phyloP scores from a whole-genome alignment of 768 basidiomycete genomes.

The Auricularia sp. region DNA sequence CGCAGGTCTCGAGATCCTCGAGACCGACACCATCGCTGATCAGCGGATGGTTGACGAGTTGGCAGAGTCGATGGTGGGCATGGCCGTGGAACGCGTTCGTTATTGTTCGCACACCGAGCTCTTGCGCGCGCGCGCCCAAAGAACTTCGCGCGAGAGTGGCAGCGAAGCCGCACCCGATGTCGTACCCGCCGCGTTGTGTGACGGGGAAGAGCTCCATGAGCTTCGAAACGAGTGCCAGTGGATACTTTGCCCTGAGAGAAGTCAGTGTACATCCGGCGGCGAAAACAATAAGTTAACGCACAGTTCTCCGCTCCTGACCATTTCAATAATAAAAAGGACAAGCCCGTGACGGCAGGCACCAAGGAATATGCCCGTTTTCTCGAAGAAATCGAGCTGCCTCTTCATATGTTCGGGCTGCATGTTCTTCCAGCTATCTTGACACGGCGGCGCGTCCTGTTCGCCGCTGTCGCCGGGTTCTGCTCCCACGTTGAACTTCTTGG shows the following conservation, averaged over 20 bases:
- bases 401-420: neutral
- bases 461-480: neutral
- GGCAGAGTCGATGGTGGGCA: conserved; percentile 20
- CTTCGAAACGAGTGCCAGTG: conserved; percentile 9
- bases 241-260: conserved; percentile 15
- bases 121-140: conserved; percentile 2
- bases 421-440: neutral
- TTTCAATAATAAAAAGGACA: neutral
- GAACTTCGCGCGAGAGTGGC: conserved; percentile 10
- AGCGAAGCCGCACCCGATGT: conserved; percentile 16
- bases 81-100: conserved; percentile 27
- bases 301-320: conserved; percentile 1
- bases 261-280: no score
- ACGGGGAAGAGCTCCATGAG: conserved; percentile 7
- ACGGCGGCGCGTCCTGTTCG: neutral
- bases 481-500: neutral
- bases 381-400: neutral
- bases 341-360: neutral
- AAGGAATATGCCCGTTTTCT: neutral
- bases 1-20: conserved; percentile 15
- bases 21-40: conserved; percentile 12
- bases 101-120: neutral
- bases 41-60: conserved; percentile 12
- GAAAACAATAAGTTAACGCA: no score
- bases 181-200: conserved; percentile 12